Evolutionary conservation across 2,329 filamentous ascomycete genomes (phyloP).

Genomic region (Colletotrichum tanaceti): DNA sequence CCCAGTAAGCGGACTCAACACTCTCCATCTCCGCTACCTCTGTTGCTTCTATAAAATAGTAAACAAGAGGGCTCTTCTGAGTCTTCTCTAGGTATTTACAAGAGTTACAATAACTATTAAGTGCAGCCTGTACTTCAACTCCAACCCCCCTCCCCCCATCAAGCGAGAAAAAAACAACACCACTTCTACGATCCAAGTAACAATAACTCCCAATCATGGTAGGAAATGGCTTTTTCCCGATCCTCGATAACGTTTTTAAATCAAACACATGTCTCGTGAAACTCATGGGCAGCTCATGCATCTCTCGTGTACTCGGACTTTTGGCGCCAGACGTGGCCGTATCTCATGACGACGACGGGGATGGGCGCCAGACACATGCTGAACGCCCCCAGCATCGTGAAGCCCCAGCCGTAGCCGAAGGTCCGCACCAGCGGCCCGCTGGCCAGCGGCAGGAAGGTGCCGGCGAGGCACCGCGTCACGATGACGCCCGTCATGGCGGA

Average conservation of each 20-base stretch:
- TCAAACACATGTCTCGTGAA: background rate
- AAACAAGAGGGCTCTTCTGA: too few species aligned
- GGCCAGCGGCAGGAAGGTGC: slow-evolving; percentile 67
- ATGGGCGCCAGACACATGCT: slow-evolving; percentile 61
- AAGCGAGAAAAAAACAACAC: too few species aligned
- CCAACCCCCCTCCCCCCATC: background rate
- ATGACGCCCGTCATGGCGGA: slow-evolving; percentile 69
- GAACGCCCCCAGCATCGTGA: slow-evolving; percentile 57
- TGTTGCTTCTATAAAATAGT: background rate
- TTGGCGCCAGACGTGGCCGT: slow-evolving; percentile 64
- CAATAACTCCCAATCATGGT: background rate
- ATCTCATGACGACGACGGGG: slow-evolving; percentile 61
- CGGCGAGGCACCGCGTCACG: slow-evolving; percentile 65
- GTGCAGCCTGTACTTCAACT: too few species aligned
- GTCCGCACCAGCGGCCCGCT: slow-evolving; percentile 59
- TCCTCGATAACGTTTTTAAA: background rate
- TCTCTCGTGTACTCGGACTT: slow-evolving; percentile 61
- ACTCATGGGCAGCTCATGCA: slow-evolving; percentile 39
- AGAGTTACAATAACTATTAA: background rate
- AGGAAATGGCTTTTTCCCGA: background rate
- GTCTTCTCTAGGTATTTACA: background rate
- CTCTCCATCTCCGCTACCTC: background rate
- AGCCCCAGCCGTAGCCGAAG: slow-evolving; percentile 65
- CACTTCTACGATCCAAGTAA: background rate
- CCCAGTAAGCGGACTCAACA: too few species aligned